Evolutionary conservation across 208 protist genomes (phyloP).

Genomic region (Acanthamoeba rhysodes): DNA sequence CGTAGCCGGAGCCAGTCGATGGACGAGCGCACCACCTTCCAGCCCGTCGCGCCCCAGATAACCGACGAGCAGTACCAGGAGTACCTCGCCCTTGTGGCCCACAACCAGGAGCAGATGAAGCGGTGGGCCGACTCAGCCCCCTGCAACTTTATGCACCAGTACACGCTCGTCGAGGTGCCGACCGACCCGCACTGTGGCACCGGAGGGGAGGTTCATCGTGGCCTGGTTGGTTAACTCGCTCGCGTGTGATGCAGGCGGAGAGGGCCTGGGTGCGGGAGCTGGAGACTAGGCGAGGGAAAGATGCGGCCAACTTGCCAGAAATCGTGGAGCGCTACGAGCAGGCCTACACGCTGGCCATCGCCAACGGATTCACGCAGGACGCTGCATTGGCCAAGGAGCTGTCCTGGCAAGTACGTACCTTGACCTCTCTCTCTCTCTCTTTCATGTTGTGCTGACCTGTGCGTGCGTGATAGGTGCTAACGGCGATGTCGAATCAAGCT

Average conservation of each 20-base stretch:
- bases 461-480: background rate
- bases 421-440: too few relatives aligned
- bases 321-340: slow-evolving; percentile 1
- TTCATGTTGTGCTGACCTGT: too few relatives aligned
- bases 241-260: background rate
- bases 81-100: background rate
- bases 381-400: slow-evolving; percentile 68
- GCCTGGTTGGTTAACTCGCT: background rate
- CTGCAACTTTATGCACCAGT: slow-evolving; percentile 49
- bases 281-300: background rate
- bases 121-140: slow-evolving; percentile 16
- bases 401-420: background rate
- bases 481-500: background rate
- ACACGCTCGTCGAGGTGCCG: slow-evolving; percentile 20
- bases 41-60: background rate
- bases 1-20: background rate
- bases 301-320: background rate
- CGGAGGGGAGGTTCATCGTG: background rate
- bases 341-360: slow-evolving; percentile 20
- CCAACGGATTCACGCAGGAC: slow-evolving; percentile 59
- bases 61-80: background rate
- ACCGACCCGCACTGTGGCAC: background rate
- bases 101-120: slow-evolving; percentile 61
- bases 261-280: background rate
- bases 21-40: background rate